Percentiles rank a stretch among this genome's conserved stretches.
These are phyloP conservation scores for Firmiana major DNA, from an alignment of 345 rosid genomes.

Conservation along the genomic window DNA sequence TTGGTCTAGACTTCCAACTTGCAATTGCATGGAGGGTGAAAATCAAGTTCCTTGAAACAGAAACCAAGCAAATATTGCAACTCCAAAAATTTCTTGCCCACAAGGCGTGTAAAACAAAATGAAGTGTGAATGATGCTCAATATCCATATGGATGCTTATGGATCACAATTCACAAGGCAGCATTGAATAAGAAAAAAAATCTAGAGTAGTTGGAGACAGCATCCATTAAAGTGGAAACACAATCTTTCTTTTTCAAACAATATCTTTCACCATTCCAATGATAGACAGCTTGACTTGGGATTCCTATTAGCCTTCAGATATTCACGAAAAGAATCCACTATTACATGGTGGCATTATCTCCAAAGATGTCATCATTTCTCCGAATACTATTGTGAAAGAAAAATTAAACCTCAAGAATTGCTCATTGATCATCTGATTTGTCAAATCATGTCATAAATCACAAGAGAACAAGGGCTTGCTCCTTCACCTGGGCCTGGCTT, in stretches of 20 bases:
- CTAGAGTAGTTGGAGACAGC: background rate
- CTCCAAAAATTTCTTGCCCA: background rate
- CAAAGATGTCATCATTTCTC: background rate
- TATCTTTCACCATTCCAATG: background rate
- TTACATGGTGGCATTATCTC: background rate
- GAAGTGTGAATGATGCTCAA: background rate
- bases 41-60: background rate
- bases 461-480: background rate
- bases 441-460: background rate
- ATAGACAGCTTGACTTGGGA: background rate
- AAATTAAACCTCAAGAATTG: background rate
- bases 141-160: background rate
- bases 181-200: background rate
- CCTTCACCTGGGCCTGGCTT: no score
- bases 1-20: no score
- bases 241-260: background rate
- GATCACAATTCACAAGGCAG: background rate
- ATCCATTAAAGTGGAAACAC: slow-evolving; percentile 11
- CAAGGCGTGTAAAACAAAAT: background rate
- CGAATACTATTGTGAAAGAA: background rate
- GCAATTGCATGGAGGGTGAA: no score
- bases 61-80: background rate
- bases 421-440: background rate
- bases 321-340: background rate
- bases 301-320: background rate